A percentile compares a stretch with the other conserved stretches of the same genome.
Evolutionary conservation across 139 green algal species (phyloP).

Genomic region (Yamagishiella unicocca): DNA sequence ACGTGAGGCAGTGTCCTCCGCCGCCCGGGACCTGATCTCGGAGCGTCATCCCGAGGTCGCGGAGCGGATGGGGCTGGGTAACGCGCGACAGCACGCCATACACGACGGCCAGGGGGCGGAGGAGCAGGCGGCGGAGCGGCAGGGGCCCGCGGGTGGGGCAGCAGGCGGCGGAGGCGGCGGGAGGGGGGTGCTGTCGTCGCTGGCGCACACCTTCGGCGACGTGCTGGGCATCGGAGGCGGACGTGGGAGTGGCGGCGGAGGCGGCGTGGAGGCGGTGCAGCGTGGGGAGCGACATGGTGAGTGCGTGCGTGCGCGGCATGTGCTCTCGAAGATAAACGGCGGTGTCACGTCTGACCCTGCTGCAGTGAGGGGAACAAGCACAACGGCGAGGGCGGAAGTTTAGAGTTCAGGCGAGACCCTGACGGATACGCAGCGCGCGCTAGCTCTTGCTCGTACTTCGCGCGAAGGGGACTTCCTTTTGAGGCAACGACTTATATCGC

Average conservation of each 20-base stretch:
- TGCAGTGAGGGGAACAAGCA: no score
- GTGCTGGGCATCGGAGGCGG: neutral
- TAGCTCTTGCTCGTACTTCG: no score
- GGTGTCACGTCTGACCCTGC: no score
- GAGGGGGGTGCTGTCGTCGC: neutral
- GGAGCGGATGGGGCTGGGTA: neutral
- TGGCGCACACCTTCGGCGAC: neutral
- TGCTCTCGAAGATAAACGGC: no score
- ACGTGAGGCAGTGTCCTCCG: neutral
- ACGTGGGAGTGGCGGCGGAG: neutral
- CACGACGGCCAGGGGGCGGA: neutral
- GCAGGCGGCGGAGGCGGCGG: neutral
- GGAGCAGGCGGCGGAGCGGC: conserved; percentile 9
- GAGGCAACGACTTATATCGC: no score
- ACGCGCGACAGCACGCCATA: neutral
- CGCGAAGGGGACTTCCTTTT: no score
- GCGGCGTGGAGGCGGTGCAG: neutral
- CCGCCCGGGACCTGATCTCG: neutral
- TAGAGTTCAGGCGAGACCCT: no score
- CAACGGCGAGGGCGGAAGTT: no score
- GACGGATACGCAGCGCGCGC: no score
- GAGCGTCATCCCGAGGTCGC: conserved; percentile 13
- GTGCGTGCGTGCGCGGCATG: no score
- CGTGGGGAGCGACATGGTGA: no score
- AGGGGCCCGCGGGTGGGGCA: neutral